Evolutionary conservation across 306 rosid species (phyloP).

Genomic region (Canavalia ensiformis): DNA sequence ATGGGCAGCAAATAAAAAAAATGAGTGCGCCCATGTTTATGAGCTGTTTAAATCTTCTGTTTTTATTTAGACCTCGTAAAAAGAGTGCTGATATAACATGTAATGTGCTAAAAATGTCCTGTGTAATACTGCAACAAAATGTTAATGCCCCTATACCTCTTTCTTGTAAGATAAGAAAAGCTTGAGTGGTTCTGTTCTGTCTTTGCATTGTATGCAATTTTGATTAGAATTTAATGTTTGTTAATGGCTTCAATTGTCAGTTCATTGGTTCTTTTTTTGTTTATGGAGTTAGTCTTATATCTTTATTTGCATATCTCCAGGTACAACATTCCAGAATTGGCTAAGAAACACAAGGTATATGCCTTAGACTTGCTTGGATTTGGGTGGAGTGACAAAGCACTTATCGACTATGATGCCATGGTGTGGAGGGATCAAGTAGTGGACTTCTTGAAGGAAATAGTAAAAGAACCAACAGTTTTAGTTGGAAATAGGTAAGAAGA

Average conservation of each 20-base stretch:
- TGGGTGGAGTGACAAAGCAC: slow-evolving; percentile 99
- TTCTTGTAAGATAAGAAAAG: slow-evolving; percentile 18
- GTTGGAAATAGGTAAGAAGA: slow-evolving; percentile 82
- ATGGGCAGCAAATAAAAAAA: not conserved
- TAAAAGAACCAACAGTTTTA: slow-evolving; percentile 84
- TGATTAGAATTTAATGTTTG: not conserved
- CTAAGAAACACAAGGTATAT: slow-evolving; percentile 86
- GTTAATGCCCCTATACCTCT: not conserved
- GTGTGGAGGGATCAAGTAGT: slow-evolving; percentile 92
- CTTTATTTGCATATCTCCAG: slow-evolving; percentile 52
- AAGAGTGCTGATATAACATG: slow-evolving; percentile 2
- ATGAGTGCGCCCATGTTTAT: not conserved
- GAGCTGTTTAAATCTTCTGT: not conserved
- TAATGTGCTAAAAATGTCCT: not conserved
- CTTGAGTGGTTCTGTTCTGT: slow-evolving; percentile 30
- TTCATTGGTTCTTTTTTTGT: slow-evolving; percentile 8
- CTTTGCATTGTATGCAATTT: slow-evolving; percentile 17
- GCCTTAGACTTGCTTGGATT: slow-evolving; percentile 96
- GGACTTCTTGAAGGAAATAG: slow-evolving; percentile 90
- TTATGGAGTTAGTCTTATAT: slow-evolving; percentile 17
- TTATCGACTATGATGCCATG: slow-evolving; percentile 91
- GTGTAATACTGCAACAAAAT: slow-evolving; percentile 2
- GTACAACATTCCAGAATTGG: slow-evolving; percentile 93
- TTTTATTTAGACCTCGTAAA: not conserved
- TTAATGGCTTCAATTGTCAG: slow-evolving; percentile 16